phyloP scores from a whole-genome alignment of 805 yeast genomes.

The Deakozyma indianensis region DNA sequence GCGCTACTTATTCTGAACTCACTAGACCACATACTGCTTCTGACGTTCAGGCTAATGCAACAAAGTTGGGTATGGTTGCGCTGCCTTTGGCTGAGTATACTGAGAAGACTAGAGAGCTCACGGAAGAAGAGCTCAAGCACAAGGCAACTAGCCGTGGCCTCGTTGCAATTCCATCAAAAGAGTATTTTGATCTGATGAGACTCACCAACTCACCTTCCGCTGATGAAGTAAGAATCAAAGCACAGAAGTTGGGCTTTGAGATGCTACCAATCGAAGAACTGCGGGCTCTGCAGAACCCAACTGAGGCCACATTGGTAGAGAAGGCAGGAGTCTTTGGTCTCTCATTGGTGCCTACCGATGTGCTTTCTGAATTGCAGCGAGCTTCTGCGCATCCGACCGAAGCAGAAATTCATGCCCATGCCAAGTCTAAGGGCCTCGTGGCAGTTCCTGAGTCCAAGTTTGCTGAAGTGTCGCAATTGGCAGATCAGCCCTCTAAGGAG shows the following conservation, averaged over 20 bases:
- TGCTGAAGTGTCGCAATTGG: conserved; percentile 8
- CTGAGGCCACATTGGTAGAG: not conserved
- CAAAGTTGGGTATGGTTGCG: conserved; percentile 1
- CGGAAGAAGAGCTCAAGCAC: conserved; percentile 20
- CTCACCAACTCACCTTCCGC: conserved; percentile 8
- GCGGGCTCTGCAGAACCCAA: not conserved
- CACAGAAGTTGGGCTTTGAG: not conserved
- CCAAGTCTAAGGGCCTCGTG: conserved; percentile 18
- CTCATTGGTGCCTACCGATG: conserved; percentile 6
- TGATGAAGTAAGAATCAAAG: conserved; percentile 4
- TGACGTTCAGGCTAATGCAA: conserved; percentile 3
- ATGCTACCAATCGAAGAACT: not conserved
- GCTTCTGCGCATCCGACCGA: conserved; percentile 7
- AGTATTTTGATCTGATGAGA: conserved; percentile 9
- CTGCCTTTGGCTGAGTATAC: conserved; percentile 7
- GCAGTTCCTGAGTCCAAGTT: conserved; percentile 21
- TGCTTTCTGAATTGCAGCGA: conserved; percentile 6
- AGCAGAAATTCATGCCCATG: conserved; percentile 10
- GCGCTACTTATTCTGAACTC: not conserved
- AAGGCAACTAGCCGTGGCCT: conserved; percentile 19
- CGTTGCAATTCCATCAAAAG: conserved; percentile 20
- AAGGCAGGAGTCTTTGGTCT: conserved; percentile 8
- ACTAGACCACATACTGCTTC: not conserved
- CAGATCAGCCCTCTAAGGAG: conserved; percentile 10
- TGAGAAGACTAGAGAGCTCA: conserved; percentile 15